Base-by-base conservation (phyloP, 352 stramenopile species). In the Phytophthora sojae region DNA sequence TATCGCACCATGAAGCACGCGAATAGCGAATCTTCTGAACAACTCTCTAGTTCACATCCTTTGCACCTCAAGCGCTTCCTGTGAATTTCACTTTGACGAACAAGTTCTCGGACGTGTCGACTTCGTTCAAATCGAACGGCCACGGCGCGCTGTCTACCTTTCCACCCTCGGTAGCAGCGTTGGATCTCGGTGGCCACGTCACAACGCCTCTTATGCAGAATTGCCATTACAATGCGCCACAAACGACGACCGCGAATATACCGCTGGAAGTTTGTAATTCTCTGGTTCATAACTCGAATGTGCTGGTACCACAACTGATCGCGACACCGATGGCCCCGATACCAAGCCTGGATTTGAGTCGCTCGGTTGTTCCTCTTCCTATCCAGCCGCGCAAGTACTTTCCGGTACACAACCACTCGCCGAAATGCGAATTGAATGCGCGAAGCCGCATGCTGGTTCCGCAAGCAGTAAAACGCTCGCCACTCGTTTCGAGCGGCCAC, bases 1-100 rank as follows among this genome's bases (percentile, higher is more conserved):
- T 77, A 89, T 45, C 79, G 67, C 19, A 71, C 63, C 77, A 89
- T 89, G 26, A 89, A 82, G 45, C 81, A 89, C 21, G 59, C 51
- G 61, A 87, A 81, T 1, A 89, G 67, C 30, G 79, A 85, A 5
- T 69, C 56, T 44, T 86, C 77, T 0, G 77, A 77, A 56, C 79
- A 87, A 4, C 25, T 42, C 6, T 79, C 67, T 3, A 75, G 19
- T 6, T 49, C 56, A 30, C 81, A 89, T 3, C 55, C 57, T 4
- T 75, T 57, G 17, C 81, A 89, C 0, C 77, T 75, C 0, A 56
- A 30, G 2, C 21, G 58, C n/a, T 61, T 57, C 0, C 54, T 39
- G 19, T 89, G 81, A 7, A 82, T 21, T 8, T 51, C 49, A 3
- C 50, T 64, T 50, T 71, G 63, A 3, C 44, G 57, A 21, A 61